Evolutionary conservation across 78 protist species (phyloP), one percentile per base, ranked within the genome.

Genomic region (Tieghemostelium lacteum): DNA sequence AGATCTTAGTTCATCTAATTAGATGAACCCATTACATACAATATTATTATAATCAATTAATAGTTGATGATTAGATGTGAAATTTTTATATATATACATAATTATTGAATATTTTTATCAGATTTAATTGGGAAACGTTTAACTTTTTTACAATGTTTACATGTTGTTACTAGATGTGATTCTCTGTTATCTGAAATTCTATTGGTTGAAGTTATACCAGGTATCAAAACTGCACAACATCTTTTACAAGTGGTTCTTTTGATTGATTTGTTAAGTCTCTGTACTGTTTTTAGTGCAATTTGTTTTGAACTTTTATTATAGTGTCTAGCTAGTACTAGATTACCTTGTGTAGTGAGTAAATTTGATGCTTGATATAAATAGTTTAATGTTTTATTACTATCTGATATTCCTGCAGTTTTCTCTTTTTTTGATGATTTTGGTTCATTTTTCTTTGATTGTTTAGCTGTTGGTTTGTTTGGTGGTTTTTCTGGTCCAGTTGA

Each of bases 281-380:
- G 37, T 22, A 83, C 89, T 34, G 50, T 40, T 69, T 73, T 83
- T 58, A 57, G 73, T 26, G 89, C 58, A 22, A 69, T 29, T 31
- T 58, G 20, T 45, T 69, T 55, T n/a, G 69, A 1, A n/a, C 54
- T 14, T 28, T 49, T 37, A 69, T 34, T 54, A 69, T 83, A 83
- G 49, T 57, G 69, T 31, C 60, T 83, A 42, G 89, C 52, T 45
- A 69, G 0, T 29, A 28, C 28, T 24, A 69, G 29, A 58, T 83
- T 83, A 8, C 28, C 36, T 4, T 31, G 28, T 10, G 60, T 29
- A 20, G 14, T 24, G 22, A 54, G 19, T 33, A 83, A 55, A 55
- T 70, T 24, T 31, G 89, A 49, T 45, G 89, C 89, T 69, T 83
- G 89, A 58, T 69, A 69, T 29, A 83, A 31, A 58, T 42, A 83